Conservation (phyloP, 164 flowering plant genomes). For the Aristolochia contorta region DNA sequence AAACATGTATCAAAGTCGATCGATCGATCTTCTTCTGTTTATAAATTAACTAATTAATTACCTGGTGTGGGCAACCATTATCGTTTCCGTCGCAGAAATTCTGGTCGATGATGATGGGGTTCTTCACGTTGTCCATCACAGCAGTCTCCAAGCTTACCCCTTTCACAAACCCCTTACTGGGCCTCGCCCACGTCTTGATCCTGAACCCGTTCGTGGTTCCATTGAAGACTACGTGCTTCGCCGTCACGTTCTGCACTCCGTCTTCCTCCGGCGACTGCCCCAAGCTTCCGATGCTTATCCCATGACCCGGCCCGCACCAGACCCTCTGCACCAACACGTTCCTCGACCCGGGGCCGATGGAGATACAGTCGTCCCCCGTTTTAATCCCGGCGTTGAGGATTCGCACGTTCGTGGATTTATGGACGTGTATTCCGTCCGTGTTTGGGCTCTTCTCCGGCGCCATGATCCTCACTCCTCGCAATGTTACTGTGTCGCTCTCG, state of each 20-base stretch:
- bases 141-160: conserved; percentile 33
- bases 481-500: conserved; percentile 27
- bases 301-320: conserved; percentile 24
- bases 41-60: conserved; percentile 5
- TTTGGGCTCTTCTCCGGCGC: conserved; percentile 36
- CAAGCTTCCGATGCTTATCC: conserved; percentile 61
- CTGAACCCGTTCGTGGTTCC: conserved; percentile 56
- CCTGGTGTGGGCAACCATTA: conserved; percentile 47
- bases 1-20: too few relatives aligned
- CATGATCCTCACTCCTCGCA: conserved; percentile 28
- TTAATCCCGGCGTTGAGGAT: conserved; percentile 8
- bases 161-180: conserved; percentile 48
- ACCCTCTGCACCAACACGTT: conserved; percentile 14
- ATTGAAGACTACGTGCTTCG: conserved; percentile 27
- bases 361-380: conserved; percentile 20
- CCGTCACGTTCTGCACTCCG: conserved; percentile 67
- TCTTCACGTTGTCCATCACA: conserved; percentile 33
- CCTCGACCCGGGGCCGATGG: conserved; percentile 22
- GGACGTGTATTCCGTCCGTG: conserved; percentile 32
- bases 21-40: too few relatives aligned
- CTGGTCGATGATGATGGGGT: conserved; percentile 67
- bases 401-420: conserved; percentile 12
- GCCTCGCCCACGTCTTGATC: conserved; percentile 66
- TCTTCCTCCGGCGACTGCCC: conserved; percentile 35
- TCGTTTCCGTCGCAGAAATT: conserved; percentile 44